Base-by-base conservation (phyloP, 1,284 basidiomycete species). In the Schizophyllum commune region DNA sequence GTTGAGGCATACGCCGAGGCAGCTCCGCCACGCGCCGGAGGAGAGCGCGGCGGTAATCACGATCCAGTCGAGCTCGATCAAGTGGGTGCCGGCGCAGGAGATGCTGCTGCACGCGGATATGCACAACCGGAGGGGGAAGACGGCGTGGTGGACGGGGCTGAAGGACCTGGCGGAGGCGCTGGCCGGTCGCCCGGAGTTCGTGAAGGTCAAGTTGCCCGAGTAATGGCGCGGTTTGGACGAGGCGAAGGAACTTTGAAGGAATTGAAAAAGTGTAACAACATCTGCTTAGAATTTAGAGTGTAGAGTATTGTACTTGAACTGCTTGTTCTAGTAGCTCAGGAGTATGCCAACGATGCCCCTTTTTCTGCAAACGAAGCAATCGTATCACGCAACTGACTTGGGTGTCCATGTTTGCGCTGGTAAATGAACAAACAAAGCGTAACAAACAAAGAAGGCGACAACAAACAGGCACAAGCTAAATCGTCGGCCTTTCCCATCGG, bases 31-130 rank as follows among this genome's bases (percentile, higher is more conserved):
- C 21, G 85, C 88, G 19, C 69, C 76, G 0, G 78, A 74, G 0
- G 87, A 91, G 62, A 88, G 87, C 17, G 94, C 94, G 0, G 90
- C 91, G 19, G 91, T 97, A 65, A 97, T 98, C 68, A 95, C 92
- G 19, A 91, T 98, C 66, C 90, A 96, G 71, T 84, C 90, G 17
- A 87, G 88, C 60, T 76, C 82, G 33, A 81, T 98, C 64, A 78
- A 85, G 64, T 94, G 92, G 83, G 92, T 95, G 4, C 83, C 89
- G 0, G 90, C 95, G 63, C 79, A 83, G 64, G 92, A 94, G 67
- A 93, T 98, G 83, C 79, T 92, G 58, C 75, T 79, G 64, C 86
- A 92, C 60, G 92, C 96, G 21, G 96, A 99, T 75, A 92, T 96
- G 87, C 86, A 85, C 78, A 88, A 94, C 72, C 80, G 96, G 62